Conservation (phyloP, 306 rosid genomes). For the Potentilla sterilis region DNA sequence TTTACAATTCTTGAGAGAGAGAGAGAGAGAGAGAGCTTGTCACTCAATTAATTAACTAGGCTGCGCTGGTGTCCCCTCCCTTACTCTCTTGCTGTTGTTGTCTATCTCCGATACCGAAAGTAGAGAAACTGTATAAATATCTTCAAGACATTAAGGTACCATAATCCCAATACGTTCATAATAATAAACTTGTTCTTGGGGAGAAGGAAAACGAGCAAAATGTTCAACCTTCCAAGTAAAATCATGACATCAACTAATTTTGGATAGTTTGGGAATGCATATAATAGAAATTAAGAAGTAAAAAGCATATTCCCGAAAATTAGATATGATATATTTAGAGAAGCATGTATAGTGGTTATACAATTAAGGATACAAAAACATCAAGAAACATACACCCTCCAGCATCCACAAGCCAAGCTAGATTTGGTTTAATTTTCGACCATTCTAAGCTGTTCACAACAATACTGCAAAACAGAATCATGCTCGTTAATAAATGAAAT, state of each 20-base stretch:
- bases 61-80: constrained; percentile 22
- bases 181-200: not conserved
- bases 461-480: constrained; percentile 45
- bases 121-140: constrained; percentile 66
- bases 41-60: constrained; percentile 22
- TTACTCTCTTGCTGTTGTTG: constrained; percentile 1
- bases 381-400: constrained; percentile 83
- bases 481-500: not conserved
- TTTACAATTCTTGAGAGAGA: not conserved
- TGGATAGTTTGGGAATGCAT: not conserved
- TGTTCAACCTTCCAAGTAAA: not conserved
- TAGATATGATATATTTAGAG: not conserved
- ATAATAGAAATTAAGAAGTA: not conserved
- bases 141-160: constrained; percentile 42
- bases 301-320: not conserved
- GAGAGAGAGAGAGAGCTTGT: constrained; percentile 15
- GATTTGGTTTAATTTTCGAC: constrained; percentile 63
- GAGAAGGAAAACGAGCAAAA: not conserved
- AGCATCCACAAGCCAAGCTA: constrained; percentile 93
- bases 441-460: constrained; percentile 67
- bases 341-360: not conserved
- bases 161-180: not conserved
- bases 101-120: constrained; percentile 33
- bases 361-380: constrained; percentile 62
- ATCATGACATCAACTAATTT: not conserved